Percentiles rank a stretch among this genome's conserved stretches.
These are phyloP conservation scores for Cadophora luteo-olivacea DNA, from an alignment of 2,329 filamentous ascomycete genomes.

Conservation along the genomic window DNA sequence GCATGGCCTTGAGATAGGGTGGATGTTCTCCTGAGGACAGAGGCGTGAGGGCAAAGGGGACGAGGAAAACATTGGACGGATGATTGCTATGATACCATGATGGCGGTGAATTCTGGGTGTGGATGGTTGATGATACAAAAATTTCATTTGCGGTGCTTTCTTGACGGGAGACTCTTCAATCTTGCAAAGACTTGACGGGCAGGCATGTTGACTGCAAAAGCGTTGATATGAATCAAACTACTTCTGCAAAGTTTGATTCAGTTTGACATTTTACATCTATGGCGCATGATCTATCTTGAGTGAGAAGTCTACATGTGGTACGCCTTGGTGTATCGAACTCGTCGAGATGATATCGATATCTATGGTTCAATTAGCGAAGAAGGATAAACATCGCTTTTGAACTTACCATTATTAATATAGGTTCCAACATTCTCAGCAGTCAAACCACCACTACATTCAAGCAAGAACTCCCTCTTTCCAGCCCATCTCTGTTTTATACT, in stretches of 20 bases:
- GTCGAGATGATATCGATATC: constrained; percentile 97
- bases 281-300: constrained; percentile 74
- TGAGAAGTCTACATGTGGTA: constrained; percentile 93
- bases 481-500: constrained; percentile 83
- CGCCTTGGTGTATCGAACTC: constrained; percentile 95
- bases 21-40: background rate
- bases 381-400: background rate
- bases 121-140: constrained; percentile 16
- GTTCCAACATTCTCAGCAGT: constrained; percentile 81
- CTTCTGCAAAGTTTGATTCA: background rate
- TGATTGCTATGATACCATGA: constrained; percentile 31
- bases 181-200: constrained; percentile 1
- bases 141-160: constrained; percentile 16
- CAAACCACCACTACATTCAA: constrained; percentile 93
- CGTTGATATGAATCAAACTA: background rate
- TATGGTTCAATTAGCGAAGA: constrained; percentile 42
- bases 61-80: background rate
- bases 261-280: background rate
- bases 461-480: constrained; percentile 74
- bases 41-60: background rate
- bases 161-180: constrained; percentile 1
- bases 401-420: constrained; percentile 78
- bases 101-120: constrained; percentile 7
- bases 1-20: constrained; percentile 70
- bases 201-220: constrained; percentile 9